Evolutionary conservation across 345 rosid genomes (phyloP), one percentile per base, ranked within the genome.

Genomic region (Eucalyptus globulus): DNA sequence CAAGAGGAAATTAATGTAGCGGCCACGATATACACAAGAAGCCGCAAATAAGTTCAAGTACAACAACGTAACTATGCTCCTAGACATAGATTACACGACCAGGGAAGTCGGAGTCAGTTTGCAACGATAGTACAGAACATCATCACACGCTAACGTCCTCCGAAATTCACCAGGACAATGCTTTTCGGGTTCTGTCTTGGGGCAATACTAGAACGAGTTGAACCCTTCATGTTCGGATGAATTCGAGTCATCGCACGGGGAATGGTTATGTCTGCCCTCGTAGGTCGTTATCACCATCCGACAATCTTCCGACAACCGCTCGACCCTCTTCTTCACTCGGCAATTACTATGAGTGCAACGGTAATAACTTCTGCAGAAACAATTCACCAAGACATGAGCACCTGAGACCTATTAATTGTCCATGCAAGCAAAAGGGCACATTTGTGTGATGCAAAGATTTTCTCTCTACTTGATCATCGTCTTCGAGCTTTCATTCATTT

Each of bases 281-380:
- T 97, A 97, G 49, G 99, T 97, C 26, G 99, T 97, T 86, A 97
- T 97, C 89, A 97, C 99, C 99, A 97, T 97, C 89, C 99, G 94
- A 90, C 98, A 95, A 86, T 97, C 99, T 89, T 97, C 99, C 13
- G 99, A 97, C 45, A 97, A 91, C 87, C 99, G 83, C 90, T 97
- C 99, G 17, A 97, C 98, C 91, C 99, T 97, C 95, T 97, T 97
- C 96, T 97, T 97, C 93, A 97, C 99, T 88, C 97, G 92, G 90
- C 99, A 97, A 88, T 94, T 97, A 86, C 80, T 96, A 89, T 97
- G 95, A 13, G 99, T 96, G 87, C 99, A 97, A 14, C 99, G 93
- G 86, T 97, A 97, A 76, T 97, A 97, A 89, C 99, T 97, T 90
- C 99, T 97, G 94, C 92, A 44, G 47, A 76, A 76, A 56, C 16